phyloP scores from a whole-genome alignment of 2,329 filamentous ascomycete species.

The Fusarium annulatum region DNA sequence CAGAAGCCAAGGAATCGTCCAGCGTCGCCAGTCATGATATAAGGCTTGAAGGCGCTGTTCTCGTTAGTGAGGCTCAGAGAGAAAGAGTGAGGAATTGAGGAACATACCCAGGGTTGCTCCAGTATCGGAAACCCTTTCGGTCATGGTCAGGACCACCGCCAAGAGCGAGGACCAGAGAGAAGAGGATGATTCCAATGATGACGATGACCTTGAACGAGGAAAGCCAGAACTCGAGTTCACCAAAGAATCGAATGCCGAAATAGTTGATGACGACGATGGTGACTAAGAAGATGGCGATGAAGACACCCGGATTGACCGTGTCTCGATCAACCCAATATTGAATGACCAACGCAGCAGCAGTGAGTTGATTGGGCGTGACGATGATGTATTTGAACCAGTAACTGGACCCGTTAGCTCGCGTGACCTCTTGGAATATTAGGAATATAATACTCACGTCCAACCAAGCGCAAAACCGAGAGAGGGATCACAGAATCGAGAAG shows the following conservation, averaged over 20 bases:
- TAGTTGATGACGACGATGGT: slow-evolving; percentile 75
- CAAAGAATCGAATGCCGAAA: slow-evolving; percentile 74
- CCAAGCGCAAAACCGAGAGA: slow-evolving; percentile 83
- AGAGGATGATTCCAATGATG: slow-evolving; percentile 73
- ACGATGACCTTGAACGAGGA: slow-evolving; percentile 76
- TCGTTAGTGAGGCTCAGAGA: background rate
- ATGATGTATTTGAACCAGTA: slow-evolving; percentile 86
- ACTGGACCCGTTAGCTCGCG: slow-evolving; percentile 44
- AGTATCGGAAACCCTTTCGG: slow-evolving; percentile 73
- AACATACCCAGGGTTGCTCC: slow-evolving; percentile 64
- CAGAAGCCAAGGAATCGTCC: slow-evolving; percentile 73
- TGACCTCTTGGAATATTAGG: background rate
- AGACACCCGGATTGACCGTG: slow-evolving; percentile 80
- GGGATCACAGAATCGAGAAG: slow-evolving; percentile 81
- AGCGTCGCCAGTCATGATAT: slow-evolving; percentile 41
- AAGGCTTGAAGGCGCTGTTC: slow-evolving; percentile 52
- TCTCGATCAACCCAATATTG: slow-evolving; percentile 78
- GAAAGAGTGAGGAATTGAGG: no score
- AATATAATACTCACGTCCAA: slow-evolving; percentile 66
- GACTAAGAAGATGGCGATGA: slow-evolving; percentile 77
- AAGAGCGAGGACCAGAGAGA: slow-evolving; percentile 71
- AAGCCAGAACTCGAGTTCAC: slow-evolving; percentile 72
- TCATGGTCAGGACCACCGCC: slow-evolving; percentile 74
- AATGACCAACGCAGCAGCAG: slow-evolving; percentile 81
- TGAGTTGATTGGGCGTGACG: slow-evolving; percentile 85